Evolutionary conservation across 2,329 filamentous ascomycete genomes (phyloP).

Genomic region (Tolypocladium ovalisporum): DNA sequence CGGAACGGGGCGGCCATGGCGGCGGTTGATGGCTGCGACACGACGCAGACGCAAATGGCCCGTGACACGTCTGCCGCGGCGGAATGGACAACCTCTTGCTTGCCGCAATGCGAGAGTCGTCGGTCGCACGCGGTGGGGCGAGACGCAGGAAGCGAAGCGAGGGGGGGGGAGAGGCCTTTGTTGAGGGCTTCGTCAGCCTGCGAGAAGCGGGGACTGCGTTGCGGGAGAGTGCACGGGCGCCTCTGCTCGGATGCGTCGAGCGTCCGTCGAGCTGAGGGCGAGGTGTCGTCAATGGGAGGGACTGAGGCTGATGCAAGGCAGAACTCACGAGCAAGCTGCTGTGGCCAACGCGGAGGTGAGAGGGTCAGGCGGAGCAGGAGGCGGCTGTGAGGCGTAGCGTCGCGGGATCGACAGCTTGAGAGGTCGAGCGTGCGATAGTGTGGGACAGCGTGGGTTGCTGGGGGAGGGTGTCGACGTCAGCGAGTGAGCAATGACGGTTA

Average conservation of each 20-base stretch:
- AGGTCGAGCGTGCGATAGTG: neutral
- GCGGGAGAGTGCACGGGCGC: neutral
- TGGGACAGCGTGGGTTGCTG: neutral
- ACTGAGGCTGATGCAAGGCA: neutral
- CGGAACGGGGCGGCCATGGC: slow-evolving; percentile 74
- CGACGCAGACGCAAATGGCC: slow-evolving; percentile 3
- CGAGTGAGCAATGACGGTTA: neutral
- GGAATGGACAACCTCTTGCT: slow-evolving; percentile 1
- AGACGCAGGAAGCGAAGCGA: slow-evolving; percentile 2
- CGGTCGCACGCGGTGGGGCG: neutral
- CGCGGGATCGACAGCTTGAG: slow-evolving; percentile 2
- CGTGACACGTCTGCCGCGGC: slow-evolving; percentile 7
- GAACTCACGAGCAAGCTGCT: neutral
- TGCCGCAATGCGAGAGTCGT: slow-evolving; percentile 2
- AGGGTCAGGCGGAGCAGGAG: neutral
- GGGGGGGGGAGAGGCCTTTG: neutral
- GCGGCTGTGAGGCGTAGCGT: slow-evolving; percentile 4
- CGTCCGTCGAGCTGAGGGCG: neutral
- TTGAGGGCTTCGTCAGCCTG: slow-evolving; percentile 6
- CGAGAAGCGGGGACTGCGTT: slow-evolving; percentile 6
- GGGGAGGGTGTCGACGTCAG: slow-evolving; percentile 4
- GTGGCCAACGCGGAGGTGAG: neutral
- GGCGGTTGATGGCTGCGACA: slow-evolving; percentile 11
- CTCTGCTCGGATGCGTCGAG: neutral
- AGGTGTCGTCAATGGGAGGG: neutral